Evolutionary conservation across 2,329 filamentous ascomycete species (phyloP).

Genomic region (Talaromyces sp.): DNA sequence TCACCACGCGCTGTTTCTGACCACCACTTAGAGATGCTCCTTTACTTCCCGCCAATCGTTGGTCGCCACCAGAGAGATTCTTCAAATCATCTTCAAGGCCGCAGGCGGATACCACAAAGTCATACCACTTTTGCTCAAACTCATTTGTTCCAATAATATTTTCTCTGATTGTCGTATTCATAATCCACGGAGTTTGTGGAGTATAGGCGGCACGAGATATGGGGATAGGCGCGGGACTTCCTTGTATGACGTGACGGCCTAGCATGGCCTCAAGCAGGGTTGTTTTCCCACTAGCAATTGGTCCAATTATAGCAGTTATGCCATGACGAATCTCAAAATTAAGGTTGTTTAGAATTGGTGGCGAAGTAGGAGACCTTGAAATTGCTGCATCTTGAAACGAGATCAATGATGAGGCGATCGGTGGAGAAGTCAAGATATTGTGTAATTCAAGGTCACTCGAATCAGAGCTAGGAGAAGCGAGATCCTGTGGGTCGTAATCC

Average conservation of each 20-base stretch:
- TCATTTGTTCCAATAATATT: constrained; percentile 24
- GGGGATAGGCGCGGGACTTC: neutral
- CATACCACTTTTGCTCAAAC: constrained; percentile 25
- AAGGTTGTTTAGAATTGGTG: neutral
- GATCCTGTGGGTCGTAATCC: neutral
- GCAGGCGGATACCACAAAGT: constrained; percentile 21
- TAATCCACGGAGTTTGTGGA: constrained; percentile 27
- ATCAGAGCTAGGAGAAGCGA: neutral
- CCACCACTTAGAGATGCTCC: constrained; percentile 51
- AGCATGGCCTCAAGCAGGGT: neutral
- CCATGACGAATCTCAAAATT: neutral
- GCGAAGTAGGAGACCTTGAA: neutral
- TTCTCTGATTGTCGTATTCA: constrained; percentile 26
- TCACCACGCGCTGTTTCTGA: constrained; percentile 39
- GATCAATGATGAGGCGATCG: neutral
- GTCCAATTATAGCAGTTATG: neutral
- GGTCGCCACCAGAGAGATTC: constrained; percentile 36
- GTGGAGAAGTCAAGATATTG: neutral
- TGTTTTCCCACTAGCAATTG: neutral
- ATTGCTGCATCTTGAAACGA: neutral
- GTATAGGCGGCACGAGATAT: constrained; percentile 33
- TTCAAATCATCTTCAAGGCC: constrained; percentile 34
- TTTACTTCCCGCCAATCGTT: constrained; percentile 49
- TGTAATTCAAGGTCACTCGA: neutral
- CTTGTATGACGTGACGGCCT: neutral